phyloP scores from a whole-genome alignment of 169 alveolate genomes.

The Plasmodium cynomolgi region DNA sequence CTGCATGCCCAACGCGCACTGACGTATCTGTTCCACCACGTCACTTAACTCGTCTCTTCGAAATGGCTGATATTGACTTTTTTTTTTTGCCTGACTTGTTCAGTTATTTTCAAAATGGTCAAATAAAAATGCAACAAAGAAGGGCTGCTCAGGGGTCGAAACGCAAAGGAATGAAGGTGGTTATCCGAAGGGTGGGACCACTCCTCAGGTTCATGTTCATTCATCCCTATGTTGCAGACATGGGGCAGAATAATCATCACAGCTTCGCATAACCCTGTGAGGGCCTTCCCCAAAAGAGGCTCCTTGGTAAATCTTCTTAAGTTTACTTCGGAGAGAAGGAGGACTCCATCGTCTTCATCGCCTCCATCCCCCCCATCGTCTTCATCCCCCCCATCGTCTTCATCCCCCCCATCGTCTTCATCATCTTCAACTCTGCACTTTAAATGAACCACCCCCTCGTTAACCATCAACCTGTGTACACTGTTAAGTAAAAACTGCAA shows the following conservation, averaged over 20 bases:
- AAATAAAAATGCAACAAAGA: not conserved
- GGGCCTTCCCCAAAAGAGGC: conserved; percentile 6
- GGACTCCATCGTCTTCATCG: too few species aligned
- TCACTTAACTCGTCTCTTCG: not conserved
- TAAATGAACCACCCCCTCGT: not conserved
- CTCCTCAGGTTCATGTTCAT: not conserved
- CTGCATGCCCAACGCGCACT: not conserved
- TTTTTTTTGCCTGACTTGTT: conserved; percentile 3
- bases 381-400: too few species aligned
- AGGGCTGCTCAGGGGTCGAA: not conserved
- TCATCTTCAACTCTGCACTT: not conserved
- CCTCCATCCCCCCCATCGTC: too few species aligned
- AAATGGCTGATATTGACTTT: not conserved
- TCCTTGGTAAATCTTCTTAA: not conserved
- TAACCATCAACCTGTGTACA: conserved; percentile 6
- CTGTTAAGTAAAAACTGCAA: conserved; percentile 19
- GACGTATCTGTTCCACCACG: not conserved
- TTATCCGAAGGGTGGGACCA: not conserved
- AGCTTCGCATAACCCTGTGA: conserved; percentile 3
- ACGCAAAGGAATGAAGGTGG: not conserved
- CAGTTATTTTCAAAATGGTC: conserved; percentile 10
- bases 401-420: not conserved
- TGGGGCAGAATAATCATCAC: conserved; percentile 11
- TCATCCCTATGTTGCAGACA: not conserved
- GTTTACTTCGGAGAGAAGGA: not conserved